Evolutionary conservation across 1,139 yeast species (phyloP).

Genomic region (Candida sojae): DNA sequence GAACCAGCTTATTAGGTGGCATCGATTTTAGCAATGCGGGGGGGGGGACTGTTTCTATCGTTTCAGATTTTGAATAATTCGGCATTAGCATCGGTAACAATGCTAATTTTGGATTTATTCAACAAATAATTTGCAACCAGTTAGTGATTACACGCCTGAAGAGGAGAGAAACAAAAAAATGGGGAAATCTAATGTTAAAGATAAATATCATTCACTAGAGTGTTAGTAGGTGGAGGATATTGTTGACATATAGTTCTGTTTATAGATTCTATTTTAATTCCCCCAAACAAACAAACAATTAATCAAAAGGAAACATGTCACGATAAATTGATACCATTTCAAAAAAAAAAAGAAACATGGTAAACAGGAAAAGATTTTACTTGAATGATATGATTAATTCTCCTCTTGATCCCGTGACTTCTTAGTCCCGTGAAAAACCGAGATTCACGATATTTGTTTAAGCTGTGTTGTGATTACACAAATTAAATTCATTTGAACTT

Average conservation of each 20-base stretch:
- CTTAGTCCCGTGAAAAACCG: too few species aligned
- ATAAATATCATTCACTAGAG: too few species aligned
- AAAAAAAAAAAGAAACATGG: neutral
- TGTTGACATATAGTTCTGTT: too few species aligned
- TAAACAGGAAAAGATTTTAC: too few species aligned
- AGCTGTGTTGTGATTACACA: too few species aligned
- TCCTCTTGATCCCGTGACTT: too few species aligned
- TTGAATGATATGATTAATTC: too few species aligned
- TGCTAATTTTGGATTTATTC: neutral
- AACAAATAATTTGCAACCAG: neutral
- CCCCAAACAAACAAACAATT: too few species aligned
- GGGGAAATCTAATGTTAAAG: neutral
- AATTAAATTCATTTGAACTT: too few species aligned
- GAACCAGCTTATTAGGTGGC: slow-evolving; percentile 15
- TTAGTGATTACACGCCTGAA: neutral
- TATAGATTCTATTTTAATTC: too few species aligned
- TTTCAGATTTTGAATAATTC: slow-evolving; percentile 18
- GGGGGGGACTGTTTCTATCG: neutral
- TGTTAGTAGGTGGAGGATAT: too few species aligned
- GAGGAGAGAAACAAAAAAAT: slow-evolving; percentile 1
- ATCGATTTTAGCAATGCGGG: slow-evolving; percentile 15
- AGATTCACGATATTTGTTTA: too few species aligned
- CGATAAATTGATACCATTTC: neutral
- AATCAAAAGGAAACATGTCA: neutral
- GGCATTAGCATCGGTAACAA: slow-evolving; percentile 10